phyloP scores from a whole-genome alignment of 768 basidiomycete genomes.

The Boletus tylopilopsis region DNA sequence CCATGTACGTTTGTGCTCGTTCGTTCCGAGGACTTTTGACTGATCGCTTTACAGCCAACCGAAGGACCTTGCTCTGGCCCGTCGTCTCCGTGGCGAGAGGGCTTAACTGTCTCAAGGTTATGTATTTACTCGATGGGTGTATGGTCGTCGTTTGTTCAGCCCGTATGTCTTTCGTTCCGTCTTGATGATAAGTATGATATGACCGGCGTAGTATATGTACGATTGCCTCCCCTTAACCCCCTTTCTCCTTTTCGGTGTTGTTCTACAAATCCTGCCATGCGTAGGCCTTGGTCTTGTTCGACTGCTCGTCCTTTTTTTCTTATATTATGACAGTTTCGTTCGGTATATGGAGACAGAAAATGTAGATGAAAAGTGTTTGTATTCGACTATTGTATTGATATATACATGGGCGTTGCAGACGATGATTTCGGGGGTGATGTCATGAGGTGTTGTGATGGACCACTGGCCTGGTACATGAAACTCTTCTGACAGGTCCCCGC shows the following conservation, averaged over 20 bases:
- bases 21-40: conserved; percentile 10
- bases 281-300: background rate
- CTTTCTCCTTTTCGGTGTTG: conserved; percentile 8
- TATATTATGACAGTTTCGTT: background rate
- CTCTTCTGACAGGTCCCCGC: too few relatives aligned
- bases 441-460: background rate
- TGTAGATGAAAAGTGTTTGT: conserved; percentile 28
- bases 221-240: conserved; percentile 12
- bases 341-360: conserved; percentile 4
- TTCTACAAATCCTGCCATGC: background rate
- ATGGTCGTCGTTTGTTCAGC: conserved; percentile 8
- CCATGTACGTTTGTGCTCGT: conserved; percentile 42
- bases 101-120: conserved; percentile 42
- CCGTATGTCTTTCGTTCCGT: conserved; percentile 15
- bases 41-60: conserved; percentile 54
- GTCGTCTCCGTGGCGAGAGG: conserved; percentile 84
- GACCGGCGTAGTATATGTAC: conserved; percentile 31
- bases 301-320: background rate
- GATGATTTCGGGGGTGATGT: background rate
- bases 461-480: too few relatives aligned
- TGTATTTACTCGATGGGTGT: background rate
- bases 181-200: conserved; percentile 26
- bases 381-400: conserved; percentile 21
- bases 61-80: conserved; percentile 84
- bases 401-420: conserved; percentile 24